A percentile compares a stretch with the other conserved stretches of the same genome.
phyloP scores from a whole-genome alignment of 805 yeast species.

The Yarrowia sp. region DNA sequence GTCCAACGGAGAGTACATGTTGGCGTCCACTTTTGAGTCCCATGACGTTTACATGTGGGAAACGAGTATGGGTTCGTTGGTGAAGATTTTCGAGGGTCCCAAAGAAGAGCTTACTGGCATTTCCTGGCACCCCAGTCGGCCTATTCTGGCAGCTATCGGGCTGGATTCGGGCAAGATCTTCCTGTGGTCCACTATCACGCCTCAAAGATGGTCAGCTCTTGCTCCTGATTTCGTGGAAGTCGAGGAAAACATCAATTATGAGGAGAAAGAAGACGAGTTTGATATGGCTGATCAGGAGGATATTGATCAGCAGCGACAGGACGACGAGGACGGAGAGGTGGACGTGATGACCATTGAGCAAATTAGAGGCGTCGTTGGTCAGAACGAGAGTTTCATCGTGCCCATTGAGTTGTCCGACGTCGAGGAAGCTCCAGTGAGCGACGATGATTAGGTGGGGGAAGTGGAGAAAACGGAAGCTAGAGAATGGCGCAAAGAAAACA shows the following conservation, averaged over 20 bases:
- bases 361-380: slow-evolving; percentile 60
- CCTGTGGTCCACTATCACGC: slow-evolving; percentile 79
- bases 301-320: slow-evolving; percentile 64
- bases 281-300: slow-evolving; percentile 75
- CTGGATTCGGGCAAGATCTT: slow-evolving; percentile 82
- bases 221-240: slow-evolving; percentile 97
- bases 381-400: slow-evolving; percentile 61
- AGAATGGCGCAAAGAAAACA: background rate
- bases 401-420: slow-evolving; percentile 55
- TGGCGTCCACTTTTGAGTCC: slow-evolving; percentile 87
- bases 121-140: slow-evolving; percentile 81
- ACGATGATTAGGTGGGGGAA: slow-evolving; percentile 48
- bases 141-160: slow-evolving; percentile 82
- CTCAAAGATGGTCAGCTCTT: slow-evolving; percentile 94
- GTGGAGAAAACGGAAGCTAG: no score
- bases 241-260: slow-evolving; percentile 87
- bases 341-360: slow-evolving; percentile 67
- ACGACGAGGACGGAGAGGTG: slow-evolving; percentile 68
- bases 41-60: slow-evolving; percentile 95
- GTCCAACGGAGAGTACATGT: slow-evolving; percentile 78
- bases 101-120: slow-evolving; percentile 85
- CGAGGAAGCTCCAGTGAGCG: slow-evolving; percentile 44
- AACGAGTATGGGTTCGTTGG: slow-evolving; percentile 82
- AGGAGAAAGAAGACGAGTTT: slow-evolving; percentile 90
- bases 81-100: slow-evolving; percentile 88